Evolutionary conservation across 257 asterid species (phyloP), one percentile per base, ranked within the genome.

Genomic region (Craterostigma plantagineum): DNA sequence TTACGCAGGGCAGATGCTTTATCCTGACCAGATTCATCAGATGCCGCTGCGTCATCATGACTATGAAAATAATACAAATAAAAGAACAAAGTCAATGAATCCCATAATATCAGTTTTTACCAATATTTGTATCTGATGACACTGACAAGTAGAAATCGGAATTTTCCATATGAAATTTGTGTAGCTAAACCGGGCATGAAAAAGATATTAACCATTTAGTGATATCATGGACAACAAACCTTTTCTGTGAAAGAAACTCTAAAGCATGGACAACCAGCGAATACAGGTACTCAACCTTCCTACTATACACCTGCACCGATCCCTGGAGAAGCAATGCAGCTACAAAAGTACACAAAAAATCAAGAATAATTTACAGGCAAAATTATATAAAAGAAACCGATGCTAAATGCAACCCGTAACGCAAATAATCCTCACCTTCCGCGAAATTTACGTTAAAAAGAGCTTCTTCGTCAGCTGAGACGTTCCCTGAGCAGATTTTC

Each of bases 291-390:
- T 87, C 95, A 52, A 87, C 98, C 75, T 87, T 87, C 75, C 91
- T 72, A 61, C 95, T 76, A 36, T 82, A 87, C 64, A 87, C 98
- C 69, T 82, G 98, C 49, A 73, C 91, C 14, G 98, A 87, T 36
- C 95, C 98, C 71, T 82, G 98, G 54, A 87, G 95, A 70, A 87
- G 69, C 86, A 87, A 60, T 10, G 98, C 98, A 70, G 98, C 95
- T 87, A 60, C 75, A 64, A 45, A 50, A 42, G 16, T 54, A 39
- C 52, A 41, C 60, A 63, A 68, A 42, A 11, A 16, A 33, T 40
- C 23, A 11, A 18, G 42, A 47, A 48, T 10, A 53, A 33, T 18
- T 38, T 45, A 49, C 0, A 39, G 34, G 33, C 14, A 42, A 23
- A 41, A 33, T 33, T 27, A 36, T 8, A 15, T 7, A 41, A 50